Percentiles rank a stretch among this genome's conserved stretches.
These are phyloP conservation scores for Zygosaccharomyces pseudobailii DNA, from an alignment of 1,139 yeast genomes.

Conservation along the genomic window DNA sequence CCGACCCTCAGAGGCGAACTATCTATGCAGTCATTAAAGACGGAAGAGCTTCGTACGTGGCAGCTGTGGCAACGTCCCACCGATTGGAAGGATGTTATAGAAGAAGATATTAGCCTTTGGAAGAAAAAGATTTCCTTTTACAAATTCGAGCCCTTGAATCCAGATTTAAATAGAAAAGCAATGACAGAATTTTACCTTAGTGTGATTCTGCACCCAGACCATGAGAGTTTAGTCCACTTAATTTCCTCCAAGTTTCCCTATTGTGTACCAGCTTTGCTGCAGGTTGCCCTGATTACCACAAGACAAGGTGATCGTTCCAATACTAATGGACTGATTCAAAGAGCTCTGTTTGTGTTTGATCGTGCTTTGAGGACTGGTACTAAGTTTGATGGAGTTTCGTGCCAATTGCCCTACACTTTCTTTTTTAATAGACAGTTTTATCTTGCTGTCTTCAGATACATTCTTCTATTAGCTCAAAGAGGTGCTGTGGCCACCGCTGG, in stretches of 20 bases:
- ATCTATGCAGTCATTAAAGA: constrained; percentile 51
- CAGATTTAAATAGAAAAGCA: constrained; percentile 38
- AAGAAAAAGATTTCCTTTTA: constrained; percentile 47
- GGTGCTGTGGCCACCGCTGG: constrained; percentile 77
- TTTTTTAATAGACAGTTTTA: constrained; percentile 76
- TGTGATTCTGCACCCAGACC: constrained; percentile 67
- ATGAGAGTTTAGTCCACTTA: constrained; percentile 56
- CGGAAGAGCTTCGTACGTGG: constrained; percentile 42
- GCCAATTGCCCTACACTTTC: constrained; percentile 71
- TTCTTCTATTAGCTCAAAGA: constrained; percentile 66
- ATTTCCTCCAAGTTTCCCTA: constrained; percentile 58
- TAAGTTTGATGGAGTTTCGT: constrained; percentile 52
- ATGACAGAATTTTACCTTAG: constrained; percentile 62
- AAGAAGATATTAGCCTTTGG: constrained; percentile 44
- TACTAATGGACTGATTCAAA: constrained; percentile 67
- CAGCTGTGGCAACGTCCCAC: constrained; percentile 36
- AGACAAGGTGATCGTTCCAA: constrained; percentile 70
- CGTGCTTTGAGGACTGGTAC: constrained; percentile 50
- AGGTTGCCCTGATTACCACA: constrained; percentile 67
- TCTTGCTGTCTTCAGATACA: constrained; percentile 66
- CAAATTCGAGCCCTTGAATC: constrained; percentile 41
- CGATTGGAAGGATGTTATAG: constrained; percentile 47
- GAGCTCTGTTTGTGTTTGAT: constrained; percentile 76
- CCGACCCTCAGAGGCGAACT: constrained; percentile 66
- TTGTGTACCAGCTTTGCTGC: constrained; percentile 73